These are phyloP conservation scores for Puccinia brachypodii DNA, from an alignment of 1,284 basidiomycete genomes.

Conservation along the genomic window DNA sequence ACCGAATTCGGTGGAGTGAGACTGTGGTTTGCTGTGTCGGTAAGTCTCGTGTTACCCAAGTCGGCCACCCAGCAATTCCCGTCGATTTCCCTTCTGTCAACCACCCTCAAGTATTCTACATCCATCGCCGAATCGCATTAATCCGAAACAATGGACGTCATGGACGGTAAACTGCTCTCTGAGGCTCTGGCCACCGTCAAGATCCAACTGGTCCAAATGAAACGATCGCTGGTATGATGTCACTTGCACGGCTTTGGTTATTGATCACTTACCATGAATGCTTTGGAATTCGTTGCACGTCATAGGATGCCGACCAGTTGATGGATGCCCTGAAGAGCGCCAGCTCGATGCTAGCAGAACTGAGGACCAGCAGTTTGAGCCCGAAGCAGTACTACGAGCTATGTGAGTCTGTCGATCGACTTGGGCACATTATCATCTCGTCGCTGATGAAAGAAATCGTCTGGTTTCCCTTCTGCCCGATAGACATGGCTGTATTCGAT, in stretches of 20 bases:
- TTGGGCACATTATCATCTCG: neutral
- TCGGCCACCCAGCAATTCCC: no score
- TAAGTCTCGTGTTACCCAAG: no score
- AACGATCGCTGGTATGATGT: slow-evolving; percentile 71
- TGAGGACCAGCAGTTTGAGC: slow-evolving; percentile 82
- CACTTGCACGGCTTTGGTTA: neutral
- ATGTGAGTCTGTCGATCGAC: slow-evolving; percentile 62
- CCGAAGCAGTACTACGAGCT: slow-evolving; percentile 93
- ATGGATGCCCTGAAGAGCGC: slow-evolving; percentile 97
- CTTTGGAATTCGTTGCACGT: slow-evolving; percentile 26
- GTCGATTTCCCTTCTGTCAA: no score
- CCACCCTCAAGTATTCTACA: no score
- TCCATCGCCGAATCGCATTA: neutral
- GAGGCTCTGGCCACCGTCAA: slow-evolving; percentile 63
- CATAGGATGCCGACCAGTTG: slow-evolving; percentile 82
- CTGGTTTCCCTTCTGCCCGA: neutral
- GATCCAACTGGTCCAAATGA: slow-evolving; percentile 90
- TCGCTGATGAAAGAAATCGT: neutral
- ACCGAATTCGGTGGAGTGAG: no score
- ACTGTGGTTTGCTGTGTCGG: no score
- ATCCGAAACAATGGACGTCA: slow-evolving; percentile 17
- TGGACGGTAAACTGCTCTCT: slow-evolving; percentile 50
- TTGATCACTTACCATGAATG: slow-evolving; percentile 33
- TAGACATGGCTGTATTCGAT: slow-evolving; percentile 96
- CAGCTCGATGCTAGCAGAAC: slow-evolving; percentile 89